Conservation (phyloP, 495 filamentous ascomycete species). For the Lophiostoma macrostomum region DNA sequence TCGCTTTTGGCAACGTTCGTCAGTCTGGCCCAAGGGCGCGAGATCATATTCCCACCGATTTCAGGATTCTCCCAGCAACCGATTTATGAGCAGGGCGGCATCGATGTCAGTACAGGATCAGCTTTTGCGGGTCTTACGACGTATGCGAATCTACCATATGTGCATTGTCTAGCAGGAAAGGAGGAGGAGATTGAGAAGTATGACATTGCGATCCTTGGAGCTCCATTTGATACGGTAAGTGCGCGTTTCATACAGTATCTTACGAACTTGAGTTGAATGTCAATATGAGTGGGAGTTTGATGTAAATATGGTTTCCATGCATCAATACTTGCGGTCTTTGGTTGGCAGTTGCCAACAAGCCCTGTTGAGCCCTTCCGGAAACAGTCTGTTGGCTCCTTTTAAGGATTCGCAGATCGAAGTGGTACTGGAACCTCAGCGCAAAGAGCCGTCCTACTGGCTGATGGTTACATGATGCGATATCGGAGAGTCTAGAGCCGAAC, state of each 20-base stretch:
- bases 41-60: slow-evolving; percentile 45
- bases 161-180: slow-evolving; percentile 41
- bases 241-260: background rate
- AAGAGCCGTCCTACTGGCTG: too few relatives aligned
- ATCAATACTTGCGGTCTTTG: too few relatives aligned
- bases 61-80: slow-evolving; percentile 30
- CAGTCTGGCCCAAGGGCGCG: slow-evolving; percentile 29
- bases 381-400: too few relatives aligned
- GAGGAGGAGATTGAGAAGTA: slow-evolving; percentile 54
- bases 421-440: too few relatives aligned
- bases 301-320: too few relatives aligned
- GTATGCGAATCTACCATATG: slow-evolving; percentile 50
- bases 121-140: slow-evolving; percentile 49
- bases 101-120: slow-evolving; percentile 38
- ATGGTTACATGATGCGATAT: too few relatives aligned
- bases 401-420: too few relatives aligned
- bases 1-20: background rate
- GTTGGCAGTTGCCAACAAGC: too few relatives aligned
- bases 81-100: slow-evolving; percentile 16
- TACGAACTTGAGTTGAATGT: background rate
- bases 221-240: slow-evolving; percentile 53
- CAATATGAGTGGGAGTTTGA: too few relatives aligned
- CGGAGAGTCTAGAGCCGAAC: too few relatives aligned
- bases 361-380: too few relatives aligned
- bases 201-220: slow-evolving; percentile 81